phyloP scores from a whole-genome alignment of 2,329 filamentous ascomycete species.

The Colletotrichum melonis region DNA sequence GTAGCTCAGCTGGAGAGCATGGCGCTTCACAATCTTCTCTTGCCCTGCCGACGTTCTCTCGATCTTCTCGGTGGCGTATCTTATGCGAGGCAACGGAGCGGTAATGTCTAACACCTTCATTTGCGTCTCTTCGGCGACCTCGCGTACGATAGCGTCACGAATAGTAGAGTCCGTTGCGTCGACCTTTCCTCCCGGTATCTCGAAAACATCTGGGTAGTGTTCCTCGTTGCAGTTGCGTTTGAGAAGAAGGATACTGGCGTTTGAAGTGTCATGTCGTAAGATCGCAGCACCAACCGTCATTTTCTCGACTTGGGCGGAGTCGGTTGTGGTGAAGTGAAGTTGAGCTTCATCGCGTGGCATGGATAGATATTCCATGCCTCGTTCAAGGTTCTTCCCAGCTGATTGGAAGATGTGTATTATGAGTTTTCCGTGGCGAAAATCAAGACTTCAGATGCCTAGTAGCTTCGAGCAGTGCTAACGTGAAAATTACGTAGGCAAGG shows the following conservation, averaged over 20 bases:
- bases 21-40: not conserved
- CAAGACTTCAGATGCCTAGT: too few relatives aligned
- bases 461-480: too few relatives aligned
- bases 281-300: not conserved
- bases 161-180: not conserved
- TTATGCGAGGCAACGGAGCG: not conserved
- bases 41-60: not conserved
- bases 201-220: not conserved
- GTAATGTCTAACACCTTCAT: not conserved
- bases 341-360: not conserved
- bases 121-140: constrained; percentile 16
- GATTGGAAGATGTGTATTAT: too few relatives aligned
- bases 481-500: too few relatives aligned
- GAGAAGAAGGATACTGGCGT: not conserved
- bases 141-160: not conserved
- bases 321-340: not conserved
- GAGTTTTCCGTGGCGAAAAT: too few relatives aligned
- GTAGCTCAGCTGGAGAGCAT: not conserved
- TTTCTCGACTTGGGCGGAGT: not conserved
- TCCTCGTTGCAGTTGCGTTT: not conserved
- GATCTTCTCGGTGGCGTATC: not conserved
- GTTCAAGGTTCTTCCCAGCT: too few relatives aligned
- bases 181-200: constrained; percentile 16
- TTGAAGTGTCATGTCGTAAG: not conserved
- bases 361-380: not conserved